Conservation (phyloP, 495 filamentous ascomycete species). For the Choiromyces venosus region DNA sequence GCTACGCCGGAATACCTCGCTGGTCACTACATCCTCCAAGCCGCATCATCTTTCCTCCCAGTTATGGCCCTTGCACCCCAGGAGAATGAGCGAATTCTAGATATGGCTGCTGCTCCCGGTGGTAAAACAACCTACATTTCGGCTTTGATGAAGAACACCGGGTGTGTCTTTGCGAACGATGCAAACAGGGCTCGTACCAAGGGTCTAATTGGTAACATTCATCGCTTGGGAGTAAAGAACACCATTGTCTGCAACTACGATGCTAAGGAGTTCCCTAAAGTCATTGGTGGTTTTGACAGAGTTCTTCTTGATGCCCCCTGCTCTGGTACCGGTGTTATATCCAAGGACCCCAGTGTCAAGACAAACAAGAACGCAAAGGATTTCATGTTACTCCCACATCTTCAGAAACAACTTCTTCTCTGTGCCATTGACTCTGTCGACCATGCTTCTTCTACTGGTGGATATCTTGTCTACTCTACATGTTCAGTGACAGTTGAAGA, state of each 20-base stretch:
- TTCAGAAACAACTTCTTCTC: constrained; percentile 88
- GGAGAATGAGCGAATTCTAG: constrained; percentile 79
- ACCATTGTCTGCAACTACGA: constrained; percentile 92
- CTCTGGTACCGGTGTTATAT: constrained; percentile 82
- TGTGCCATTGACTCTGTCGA: constrained; percentile 93
- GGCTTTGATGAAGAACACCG: constrained; percentile 97
- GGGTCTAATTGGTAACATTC: constrained; percentile 96
- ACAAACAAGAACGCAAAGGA: constrained; percentile 94
- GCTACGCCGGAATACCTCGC: constrained; percentile 96
- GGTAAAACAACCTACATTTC: constrained; percentile 97
- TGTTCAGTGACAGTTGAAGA: constrained; percentile 88
- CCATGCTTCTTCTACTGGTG: constrained; percentile 75
- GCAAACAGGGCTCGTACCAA: constrained; percentile 86
- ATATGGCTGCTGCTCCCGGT: constrained; percentile 97
- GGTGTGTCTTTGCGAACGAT: constrained; percentile 94
- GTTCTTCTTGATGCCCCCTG: constrained; percentile 76
- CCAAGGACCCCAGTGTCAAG: constrained; percentile 91
- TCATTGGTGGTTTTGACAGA: constrained; percentile 90
- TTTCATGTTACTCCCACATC: constrained; percentile 83
- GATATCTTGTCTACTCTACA: constrained; percentile 91
- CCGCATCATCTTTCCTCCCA: constrained; percentile 92
- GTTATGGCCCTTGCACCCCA: constrained; percentile 96
- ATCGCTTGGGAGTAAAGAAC: constrained; percentile 89
- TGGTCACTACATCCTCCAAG: constrained; percentile 95
- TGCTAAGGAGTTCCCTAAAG: constrained; percentile 82